Evolutionary conservation across 352 stramenopile species (phyloP).

Genomic region (Pythium aphanidermatum): DNA sequence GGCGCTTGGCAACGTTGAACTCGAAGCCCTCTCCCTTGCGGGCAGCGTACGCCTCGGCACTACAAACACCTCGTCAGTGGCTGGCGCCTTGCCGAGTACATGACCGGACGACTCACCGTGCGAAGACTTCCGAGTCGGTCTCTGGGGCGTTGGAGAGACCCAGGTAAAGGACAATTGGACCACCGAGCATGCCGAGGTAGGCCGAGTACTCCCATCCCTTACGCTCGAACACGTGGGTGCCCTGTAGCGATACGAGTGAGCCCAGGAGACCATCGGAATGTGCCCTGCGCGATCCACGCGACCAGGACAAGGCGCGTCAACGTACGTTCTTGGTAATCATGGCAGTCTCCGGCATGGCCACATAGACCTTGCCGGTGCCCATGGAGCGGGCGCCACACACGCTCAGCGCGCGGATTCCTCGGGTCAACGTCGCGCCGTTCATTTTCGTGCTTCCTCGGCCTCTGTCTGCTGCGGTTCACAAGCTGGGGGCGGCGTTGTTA

Average conservation of each 20-base stretch:
- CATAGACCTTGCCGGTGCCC: constrained; percentile 43
- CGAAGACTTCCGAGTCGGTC: constrained; percentile 80
- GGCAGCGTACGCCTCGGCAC: constrained; percentile 48
- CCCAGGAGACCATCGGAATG: constrained; percentile 1
- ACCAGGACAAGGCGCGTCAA: neutral
- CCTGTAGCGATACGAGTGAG: no score
- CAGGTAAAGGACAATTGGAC: constrained; percentile 65
- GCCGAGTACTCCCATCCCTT: constrained; percentile 84
- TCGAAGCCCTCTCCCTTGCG: constrained; percentile 38
- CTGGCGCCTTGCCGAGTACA: no score
- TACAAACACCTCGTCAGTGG: constrained; percentile 20
- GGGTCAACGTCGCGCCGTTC: constrained; percentile 27
- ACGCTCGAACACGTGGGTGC: constrained; percentile 67
- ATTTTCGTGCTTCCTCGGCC: constrained; percentile 19
- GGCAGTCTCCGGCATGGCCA: constrained; percentile 81
- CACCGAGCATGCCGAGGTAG: constrained; percentile 70
- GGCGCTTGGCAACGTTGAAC: constrained; percentile 37
- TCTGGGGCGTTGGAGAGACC: constrained; percentile 75
- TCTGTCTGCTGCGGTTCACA: constrained; percentile 18
- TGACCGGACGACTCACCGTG: constrained; percentile 31
- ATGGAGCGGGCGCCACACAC: constrained; percentile 43
- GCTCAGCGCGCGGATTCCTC: constrained; percentile 26
- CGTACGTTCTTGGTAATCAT: constrained; percentile 86
- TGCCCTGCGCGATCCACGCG: neutral
- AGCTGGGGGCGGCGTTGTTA: constrained; percentile 9